phyloP scores from a whole-genome alignment of 306 rosid species.

The Lathyrus oleraceus region DNA sequence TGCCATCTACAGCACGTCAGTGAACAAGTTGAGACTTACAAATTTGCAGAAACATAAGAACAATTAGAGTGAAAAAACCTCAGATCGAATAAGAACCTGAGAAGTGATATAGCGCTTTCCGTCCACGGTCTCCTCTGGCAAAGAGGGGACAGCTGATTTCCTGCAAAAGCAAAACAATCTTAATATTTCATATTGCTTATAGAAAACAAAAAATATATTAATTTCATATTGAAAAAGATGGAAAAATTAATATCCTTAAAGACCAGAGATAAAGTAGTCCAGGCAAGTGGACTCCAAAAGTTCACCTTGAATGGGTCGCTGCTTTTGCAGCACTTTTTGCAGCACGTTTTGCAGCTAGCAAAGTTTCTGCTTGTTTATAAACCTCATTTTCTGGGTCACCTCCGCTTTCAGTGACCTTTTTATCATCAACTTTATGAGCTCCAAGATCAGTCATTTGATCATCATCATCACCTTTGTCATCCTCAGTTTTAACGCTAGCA shows the following conservation, averaged over 20 bases:
- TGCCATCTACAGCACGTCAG: constrained; percentile 52
- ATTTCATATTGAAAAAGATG: constrained; percentile 4
- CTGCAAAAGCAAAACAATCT: constrained; percentile 44
- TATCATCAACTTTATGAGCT: constrained; percentile 38
- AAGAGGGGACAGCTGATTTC: constrained; percentile 40
- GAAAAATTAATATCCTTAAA: neutral
- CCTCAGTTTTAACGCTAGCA: constrained; percentile 60
- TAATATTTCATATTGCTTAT: neutral
- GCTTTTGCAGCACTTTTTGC: constrained; percentile 73
- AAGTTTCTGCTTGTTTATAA: constrained; percentile 59
- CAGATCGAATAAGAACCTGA: constrained; percentile 50
- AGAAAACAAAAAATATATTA: no score
- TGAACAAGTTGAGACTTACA: constrained; percentile 5
- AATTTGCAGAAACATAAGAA: neutral
- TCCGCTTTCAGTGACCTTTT: constrained; percentile 46
- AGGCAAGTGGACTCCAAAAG: constrained; percentile 18
- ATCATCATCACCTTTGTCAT: constrained; percentile 44
- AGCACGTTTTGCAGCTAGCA: constrained; percentile 60
- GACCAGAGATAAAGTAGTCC: neutral
- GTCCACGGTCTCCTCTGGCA: constrained; percentile 62
- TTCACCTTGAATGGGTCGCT: constrained; percentile 57
- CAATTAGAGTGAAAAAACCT: neutral
- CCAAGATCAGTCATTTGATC: constrained; percentile 40
- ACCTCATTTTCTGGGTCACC: constrained; percentile 71
- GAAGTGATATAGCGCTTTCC: constrained; percentile 70